Evolutionary conservation across 805 yeast species (phyloP), one percentile per base, ranked within the genome.

Genomic region (Starmerella tilneyi): DNA sequence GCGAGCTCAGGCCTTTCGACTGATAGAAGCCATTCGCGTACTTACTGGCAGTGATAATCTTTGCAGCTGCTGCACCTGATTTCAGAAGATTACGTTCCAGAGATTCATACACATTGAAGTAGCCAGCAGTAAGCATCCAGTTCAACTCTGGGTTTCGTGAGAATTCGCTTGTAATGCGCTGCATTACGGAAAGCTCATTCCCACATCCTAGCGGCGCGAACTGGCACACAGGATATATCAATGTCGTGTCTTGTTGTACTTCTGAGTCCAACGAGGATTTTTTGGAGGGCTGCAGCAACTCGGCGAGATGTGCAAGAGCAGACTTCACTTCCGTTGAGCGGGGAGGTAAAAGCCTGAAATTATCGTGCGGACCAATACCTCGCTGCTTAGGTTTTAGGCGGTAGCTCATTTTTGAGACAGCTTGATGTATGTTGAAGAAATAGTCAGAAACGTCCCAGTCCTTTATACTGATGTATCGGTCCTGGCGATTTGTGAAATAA

Each of bases 121-220:
- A 92, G 2, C 98, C 98, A 0, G 97, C 96, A 0, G 98, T 92
- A 56, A 92, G 79, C 52, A 83, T 74, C 94, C 95, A 89, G 43
- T 70, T 71, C 22, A 79, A 71, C 11, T 64, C 57, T 15, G 39
- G 26, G 17, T 21, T 76, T 70, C 32, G 76, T 67, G 56, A 17
- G 23, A 33, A 16, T 9, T 7, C 19, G 2, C 23, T 19, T 3
- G 51, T 44, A 13, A 56, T 35, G 3, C 20, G 9, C n/a, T 32
- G 62, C 26, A 89, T 65, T 0, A 83, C 76, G 7, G 78, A 78
- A 52, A 80, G 78, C 59, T 92, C 98, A 0, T 96, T 92, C 1
- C 96, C 85, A 34, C 69, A 64, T 46, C 80, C 80, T 21, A 92
- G 64, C 2, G 96, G 97, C 0, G 94, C 76, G 58, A 92, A 81